Conservation (phyloP, 2,329 filamentous ascomycete genomes). For the Botrytis elliptica region DNA sequence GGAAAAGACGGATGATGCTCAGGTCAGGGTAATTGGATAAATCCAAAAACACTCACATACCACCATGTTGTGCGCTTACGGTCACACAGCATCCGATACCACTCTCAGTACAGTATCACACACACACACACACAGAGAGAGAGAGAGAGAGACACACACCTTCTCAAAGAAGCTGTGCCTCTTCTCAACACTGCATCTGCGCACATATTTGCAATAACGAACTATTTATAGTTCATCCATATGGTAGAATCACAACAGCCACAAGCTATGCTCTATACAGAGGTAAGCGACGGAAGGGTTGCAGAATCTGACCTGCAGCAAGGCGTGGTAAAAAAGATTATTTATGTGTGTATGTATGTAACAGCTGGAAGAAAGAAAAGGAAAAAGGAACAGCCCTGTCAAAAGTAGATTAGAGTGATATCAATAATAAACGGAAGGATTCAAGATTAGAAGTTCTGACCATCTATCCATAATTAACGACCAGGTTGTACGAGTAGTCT, state of each 20-base stretch:
- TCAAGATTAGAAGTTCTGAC: not conserved
- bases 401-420: not conserved
- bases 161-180: not conserved
- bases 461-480: not conserved
- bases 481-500: not conserved
- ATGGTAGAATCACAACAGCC: constrained; percentile 1
- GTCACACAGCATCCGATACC: constrained; percentile 6
- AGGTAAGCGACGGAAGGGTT: constrained; percentile 14
- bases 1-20: not conserved
- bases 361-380: not conserved
- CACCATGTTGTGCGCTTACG: not conserved
- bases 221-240: constrained; percentile 12
- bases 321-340: not conserved
- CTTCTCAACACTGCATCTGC: not conserved
- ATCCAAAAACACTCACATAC: constrained; percentile 3
- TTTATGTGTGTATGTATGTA: not conserved
- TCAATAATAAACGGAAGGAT: not conserved
- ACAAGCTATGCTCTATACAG: constrained; percentile 3
- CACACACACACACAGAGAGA: not conserved
- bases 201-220: not conserved
- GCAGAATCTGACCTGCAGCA: constrained; percentile 17
- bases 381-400: not conserved
- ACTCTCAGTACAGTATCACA: not conserved
- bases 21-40: not conserved
- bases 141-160: not conserved